Conservation (phyloP, 495 filamentous ascomycete genomes). For the Penicillium ochrochloron region DNA sequence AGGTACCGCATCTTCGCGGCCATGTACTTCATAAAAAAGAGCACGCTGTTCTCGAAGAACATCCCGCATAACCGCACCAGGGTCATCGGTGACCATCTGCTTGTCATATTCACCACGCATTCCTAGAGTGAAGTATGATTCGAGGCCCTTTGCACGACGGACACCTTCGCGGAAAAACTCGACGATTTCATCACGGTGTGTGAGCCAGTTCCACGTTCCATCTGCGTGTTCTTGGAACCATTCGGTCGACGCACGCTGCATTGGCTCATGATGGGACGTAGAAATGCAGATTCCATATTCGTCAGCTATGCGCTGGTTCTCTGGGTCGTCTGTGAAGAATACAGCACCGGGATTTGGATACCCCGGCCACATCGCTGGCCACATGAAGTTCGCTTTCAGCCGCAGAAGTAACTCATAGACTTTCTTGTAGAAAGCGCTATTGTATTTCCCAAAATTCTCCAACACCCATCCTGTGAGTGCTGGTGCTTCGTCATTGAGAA, state of each 20-base stretch:
- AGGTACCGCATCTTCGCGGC: conserved; percentile 59
- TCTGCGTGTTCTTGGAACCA: conserved; percentile 59
- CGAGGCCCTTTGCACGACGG: conserved; percentile 65
- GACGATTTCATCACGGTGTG: conserved; percentile 66
- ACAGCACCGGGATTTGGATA: conserved; percentile 52
- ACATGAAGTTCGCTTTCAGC: conserved; percentile 73
- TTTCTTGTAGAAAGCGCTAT: conserved; percentile 65
- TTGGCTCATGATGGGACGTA: conserved; percentile 74
- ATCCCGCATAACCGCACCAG: conserved; percentile 62
- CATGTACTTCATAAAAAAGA: conserved; percentile 56
- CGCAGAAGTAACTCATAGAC: conserved; percentile 76
- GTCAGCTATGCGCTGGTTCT: conserved; percentile 69
- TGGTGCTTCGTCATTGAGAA: conserved; percentile 79
- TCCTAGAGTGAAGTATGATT: conserved; percentile 69
- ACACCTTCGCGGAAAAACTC: conserved; percentile 71
- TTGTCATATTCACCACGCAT: conserved; percentile 76
- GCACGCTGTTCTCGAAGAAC: conserved; percentile 63
- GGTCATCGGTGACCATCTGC: conserved; percentile 58
- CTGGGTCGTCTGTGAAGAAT: conserved; percentile 71
- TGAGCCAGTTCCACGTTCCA: conserved; percentile 66
- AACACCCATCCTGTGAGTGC: conserved; percentile 72
- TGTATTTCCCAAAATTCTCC: conserved; percentile 60
- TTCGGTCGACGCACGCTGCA: conserved; percentile 74
- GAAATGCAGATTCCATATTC: conserved; percentile 75
- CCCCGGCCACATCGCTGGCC: conserved; percentile 68